A percentile compares a stretch with the other conserved stretches of the same genome.
Evolutionary conservation across 2,329 filamentous ascomycete genomes (phyloP).

Genomic region (Fusarium torreyae): DNA sequence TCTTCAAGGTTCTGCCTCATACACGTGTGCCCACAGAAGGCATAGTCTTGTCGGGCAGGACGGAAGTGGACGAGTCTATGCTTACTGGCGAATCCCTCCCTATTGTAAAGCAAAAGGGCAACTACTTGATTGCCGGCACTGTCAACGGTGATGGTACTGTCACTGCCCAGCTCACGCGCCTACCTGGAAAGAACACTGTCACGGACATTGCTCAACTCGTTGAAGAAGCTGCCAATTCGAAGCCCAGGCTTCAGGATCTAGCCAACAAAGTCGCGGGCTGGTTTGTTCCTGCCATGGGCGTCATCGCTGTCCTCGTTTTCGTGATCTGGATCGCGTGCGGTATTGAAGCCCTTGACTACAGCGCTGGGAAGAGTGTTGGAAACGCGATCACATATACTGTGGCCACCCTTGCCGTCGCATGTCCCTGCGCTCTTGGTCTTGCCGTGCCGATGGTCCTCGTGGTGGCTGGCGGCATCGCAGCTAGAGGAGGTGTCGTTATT

Average conservation of each 20-base stretch:
- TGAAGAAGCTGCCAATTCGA: constrained; percentile 71
- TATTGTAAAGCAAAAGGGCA: constrained; percentile 11
- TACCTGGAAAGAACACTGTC: constrained; percentile 72
- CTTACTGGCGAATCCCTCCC: constrained; percentile 50
- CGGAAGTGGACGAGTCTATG: constrained; percentile 76
- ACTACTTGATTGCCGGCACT: constrained; percentile 16
- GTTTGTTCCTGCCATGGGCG: constrained; percentile 71
- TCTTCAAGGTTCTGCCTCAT: constrained; percentile 67
- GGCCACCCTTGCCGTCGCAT: constrained; percentile 73
- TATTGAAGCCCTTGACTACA: constrained; percentile 56
- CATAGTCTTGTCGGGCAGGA: constrained; percentile 65
- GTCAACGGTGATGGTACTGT: constrained; percentile 62
- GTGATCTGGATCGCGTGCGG: constrained; percentile 14
- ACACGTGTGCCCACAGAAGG: constrained; percentile 72
- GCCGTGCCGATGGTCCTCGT: constrained; percentile 78
- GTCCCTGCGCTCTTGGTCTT: constrained; percentile 75
- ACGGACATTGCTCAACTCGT: constrained; percentile 72
- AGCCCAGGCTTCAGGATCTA: constrained; percentile 70
- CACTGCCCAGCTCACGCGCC: constrained; percentile 63
- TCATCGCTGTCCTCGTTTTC: constrained; percentile 62
- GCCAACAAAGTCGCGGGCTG: constrained; percentile 71
- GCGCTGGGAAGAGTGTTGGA: constrained; percentile 44
- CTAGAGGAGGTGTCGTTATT: constrained; percentile 72
- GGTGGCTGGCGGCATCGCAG: constrained; percentile 71
- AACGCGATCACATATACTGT: constrained; percentile 56